Conservation (phyloP, 148 eudicot species). For the Rhododendron kiyosumense region DNA sequence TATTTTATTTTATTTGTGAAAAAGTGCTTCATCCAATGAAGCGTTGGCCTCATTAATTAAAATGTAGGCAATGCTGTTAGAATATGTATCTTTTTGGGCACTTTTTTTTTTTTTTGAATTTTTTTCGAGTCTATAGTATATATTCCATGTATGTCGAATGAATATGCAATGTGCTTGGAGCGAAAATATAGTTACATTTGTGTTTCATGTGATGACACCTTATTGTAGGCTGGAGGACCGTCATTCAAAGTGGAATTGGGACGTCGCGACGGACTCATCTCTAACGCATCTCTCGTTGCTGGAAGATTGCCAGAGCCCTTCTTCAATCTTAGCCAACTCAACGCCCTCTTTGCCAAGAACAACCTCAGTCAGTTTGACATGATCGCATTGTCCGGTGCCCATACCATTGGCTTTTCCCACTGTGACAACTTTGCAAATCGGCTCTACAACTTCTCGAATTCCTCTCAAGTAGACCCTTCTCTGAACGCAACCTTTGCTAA, state of each 20-base stretch:
- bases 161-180: not conserved
- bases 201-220: not conserved
- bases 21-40: not conserved
- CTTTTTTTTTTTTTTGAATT: no score
- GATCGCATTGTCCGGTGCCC: slow-evolving; percentile 61
- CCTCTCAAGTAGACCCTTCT: slow-evolving; percentile 40
- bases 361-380: slow-evolving; percentile 44
- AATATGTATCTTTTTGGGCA: not conserved
- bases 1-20: not conserved
- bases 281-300: slow-evolving; percentile 44
- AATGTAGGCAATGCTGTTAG: not conserved
- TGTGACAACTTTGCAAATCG: slow-evolving; percentile 47
- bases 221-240: slow-evolving; percentile 57
- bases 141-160: not conserved
- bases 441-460: slow-evolving; percentile 44
- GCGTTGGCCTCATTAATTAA: not conserved
- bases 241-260: slow-evolving; percentile 56
- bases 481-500: slow-evolving; percentile 44
- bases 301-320: slow-evolving; percentile 49
- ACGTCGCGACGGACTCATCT: slow-evolving; percentile 58
- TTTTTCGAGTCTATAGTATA: not conserved
- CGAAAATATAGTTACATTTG: not conserved
- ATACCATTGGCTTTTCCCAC: slow-evolving; percentile 58
- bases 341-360: slow-evolving; percentile 36
- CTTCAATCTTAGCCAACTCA: slow-evolving; percentile 37